Conservation (phyloP, 345 rosid species). For the Crucihimalaya himalaica region DNA sequence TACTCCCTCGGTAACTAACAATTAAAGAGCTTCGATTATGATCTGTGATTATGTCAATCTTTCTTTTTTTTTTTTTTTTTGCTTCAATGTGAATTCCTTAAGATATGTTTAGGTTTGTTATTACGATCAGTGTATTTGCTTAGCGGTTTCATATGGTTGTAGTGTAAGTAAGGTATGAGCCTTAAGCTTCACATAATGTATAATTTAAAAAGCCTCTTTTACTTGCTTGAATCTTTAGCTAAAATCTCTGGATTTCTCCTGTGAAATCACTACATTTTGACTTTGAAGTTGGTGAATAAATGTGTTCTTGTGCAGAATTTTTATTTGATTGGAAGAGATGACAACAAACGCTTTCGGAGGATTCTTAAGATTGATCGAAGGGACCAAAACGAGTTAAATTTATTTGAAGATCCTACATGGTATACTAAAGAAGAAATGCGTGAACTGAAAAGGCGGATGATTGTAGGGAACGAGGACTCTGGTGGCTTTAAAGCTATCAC, state of each 20-base stretch:
- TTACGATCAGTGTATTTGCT: background rate
- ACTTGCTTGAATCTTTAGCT: background rate
- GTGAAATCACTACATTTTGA: background rate
- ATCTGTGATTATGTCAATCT: background rate
- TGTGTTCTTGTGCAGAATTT: conserved; percentile 53
- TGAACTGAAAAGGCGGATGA: conserved; percentile 59
- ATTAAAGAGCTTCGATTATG: background rate
- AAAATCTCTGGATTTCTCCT: background rate
- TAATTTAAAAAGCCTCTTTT: background rate
- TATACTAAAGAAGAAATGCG: conserved; percentile 62
- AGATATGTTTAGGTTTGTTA: background rate
- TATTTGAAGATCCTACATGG: conserved; percentile 60
- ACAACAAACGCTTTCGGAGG: conserved; percentile 57
- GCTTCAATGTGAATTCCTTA: conserved; percentile 15
- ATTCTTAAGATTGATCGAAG: conserved; percentile 75
- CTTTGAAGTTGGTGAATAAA: background rate
- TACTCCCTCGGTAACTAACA: conserved; percentile 69
- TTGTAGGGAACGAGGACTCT: conserved; percentile 53
- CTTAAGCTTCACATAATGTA: conserved; percentile 33
- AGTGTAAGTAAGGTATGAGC: conserved; percentile 22
- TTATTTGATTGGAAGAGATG: conserved; percentile 85
- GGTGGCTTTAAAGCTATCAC: conserved; percentile 76
- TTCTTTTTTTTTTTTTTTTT: background rate
- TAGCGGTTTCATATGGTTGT: conserved; percentile 7
- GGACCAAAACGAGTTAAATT: conserved; percentile 57